A percentile compares a stretch with the other conserved stretches of the same genome.
Conservation (phyloP, 139 green algal species). For the Mychonastes homosphaera region DNA sequence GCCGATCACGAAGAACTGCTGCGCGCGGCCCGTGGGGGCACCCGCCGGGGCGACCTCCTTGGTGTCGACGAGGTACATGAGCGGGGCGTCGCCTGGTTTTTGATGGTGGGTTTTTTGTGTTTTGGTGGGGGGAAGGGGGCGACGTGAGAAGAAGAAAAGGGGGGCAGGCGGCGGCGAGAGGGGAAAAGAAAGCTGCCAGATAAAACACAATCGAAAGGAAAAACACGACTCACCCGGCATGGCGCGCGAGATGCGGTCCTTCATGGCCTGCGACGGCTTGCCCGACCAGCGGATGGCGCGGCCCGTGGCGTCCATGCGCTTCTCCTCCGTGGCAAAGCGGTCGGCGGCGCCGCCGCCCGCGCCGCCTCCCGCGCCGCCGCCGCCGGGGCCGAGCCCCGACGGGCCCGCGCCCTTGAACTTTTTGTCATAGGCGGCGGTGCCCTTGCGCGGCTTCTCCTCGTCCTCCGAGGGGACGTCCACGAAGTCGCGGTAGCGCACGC, state of each 20-base stretch:
- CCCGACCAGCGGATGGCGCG: not conserved
- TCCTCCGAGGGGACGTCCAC: too few relatives aligned
- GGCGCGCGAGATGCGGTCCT: constrained; percentile 10
- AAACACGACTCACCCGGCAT: constrained; percentile 7
- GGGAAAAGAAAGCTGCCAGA: not conserved
- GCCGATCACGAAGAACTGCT: constrained; percentile 48
- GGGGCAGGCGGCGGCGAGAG: not conserved
- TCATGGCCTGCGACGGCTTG: not conserved
- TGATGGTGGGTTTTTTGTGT: not conserved
- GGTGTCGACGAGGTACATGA: constrained; percentile 43
- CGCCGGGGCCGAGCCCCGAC: too few relatives aligned
- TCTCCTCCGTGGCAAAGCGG: not conserved
- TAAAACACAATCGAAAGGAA: not conserved
- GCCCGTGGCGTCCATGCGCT: not conserved
- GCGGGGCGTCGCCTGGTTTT: constrained; percentile 32
- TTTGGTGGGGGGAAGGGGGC: not conserved
- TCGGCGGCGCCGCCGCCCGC: not conserved
- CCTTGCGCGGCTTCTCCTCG: constrained; percentile 7
- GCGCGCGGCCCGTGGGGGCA: constrained; percentile 15
- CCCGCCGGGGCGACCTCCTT: constrained; percentile 21
- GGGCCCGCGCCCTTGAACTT: too few relatives aligned
- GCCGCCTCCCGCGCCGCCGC: too few relatives aligned
- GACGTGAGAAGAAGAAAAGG: not conserved
- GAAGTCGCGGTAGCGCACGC: too few relatives aligned
- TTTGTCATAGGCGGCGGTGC: not conserved